Conservation (phyloP, 1,284 basidiomycete species). For the Xerocomus tenax region DNA sequence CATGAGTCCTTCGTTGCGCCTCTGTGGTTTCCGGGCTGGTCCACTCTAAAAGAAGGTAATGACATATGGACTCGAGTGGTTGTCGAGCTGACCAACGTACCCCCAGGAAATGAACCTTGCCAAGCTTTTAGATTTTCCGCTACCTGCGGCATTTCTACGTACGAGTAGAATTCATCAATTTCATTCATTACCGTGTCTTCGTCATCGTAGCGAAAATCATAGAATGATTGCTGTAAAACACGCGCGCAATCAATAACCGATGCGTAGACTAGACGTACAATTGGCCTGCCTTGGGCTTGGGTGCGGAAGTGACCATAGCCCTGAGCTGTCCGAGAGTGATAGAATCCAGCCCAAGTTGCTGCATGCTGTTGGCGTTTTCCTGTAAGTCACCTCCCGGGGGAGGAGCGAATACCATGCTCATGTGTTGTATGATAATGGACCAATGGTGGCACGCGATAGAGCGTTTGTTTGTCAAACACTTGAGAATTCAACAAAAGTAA, state of each 20-base stretch:
- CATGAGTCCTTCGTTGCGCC: conserved; percentile 58
- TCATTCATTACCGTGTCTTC: conserved; percentile 93
- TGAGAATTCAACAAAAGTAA: conserved; percentile 25
- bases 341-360: conserved; percentile 47
- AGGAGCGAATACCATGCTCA: conserved; percentile 26
- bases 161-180: conserved; percentile 97
- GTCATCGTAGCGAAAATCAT: conserved; percentile 89
- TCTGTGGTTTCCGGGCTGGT: conserved; percentile 49
- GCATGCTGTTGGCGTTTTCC: conserved; percentile 19
- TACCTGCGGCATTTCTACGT: conserved; percentile 89
- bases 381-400: conserved; percentile 24
- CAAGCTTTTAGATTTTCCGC: conserved; percentile 83
- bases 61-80: neutral
- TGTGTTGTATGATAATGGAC: conserved; percentile 3
- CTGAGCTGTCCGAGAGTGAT: conserved; percentile 78
- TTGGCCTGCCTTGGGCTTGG: conserved; percentile 63
- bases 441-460: neutral
- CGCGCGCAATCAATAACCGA: conserved; percentile 14
- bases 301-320: conserved; percentile 58
- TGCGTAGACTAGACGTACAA: conserved; percentile 8
- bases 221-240: conserved; percentile 63
- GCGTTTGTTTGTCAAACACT: conserved; percentile 25
- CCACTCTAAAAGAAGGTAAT: conserved; percentile 54
- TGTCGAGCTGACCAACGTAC: conserved; percentile 35
- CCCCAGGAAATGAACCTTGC: conserved; percentile 72